Evolutionary conservation across 805 yeast genomes (phyloP), one percentile per base, ranked within the genome.

Genomic region (Ogataea trehalophila): DNA sequence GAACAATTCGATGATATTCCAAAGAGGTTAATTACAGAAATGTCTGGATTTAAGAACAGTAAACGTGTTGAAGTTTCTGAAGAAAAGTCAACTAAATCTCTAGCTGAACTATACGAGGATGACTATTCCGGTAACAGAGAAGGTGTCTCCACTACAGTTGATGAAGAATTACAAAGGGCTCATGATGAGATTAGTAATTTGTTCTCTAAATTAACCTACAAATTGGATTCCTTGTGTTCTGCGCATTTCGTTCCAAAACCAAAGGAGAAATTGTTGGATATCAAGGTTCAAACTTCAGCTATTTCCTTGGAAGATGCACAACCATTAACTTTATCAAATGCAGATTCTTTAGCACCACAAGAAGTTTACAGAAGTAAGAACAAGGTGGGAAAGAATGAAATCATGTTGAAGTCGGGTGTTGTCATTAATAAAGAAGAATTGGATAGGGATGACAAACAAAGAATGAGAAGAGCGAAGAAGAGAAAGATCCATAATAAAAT

Each of bases 281-380:
- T 94, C 61, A 88, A 85, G 63, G 88, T 90, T 36, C 85, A 91
- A 47, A 75, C 87, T 0, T 83, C 96, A 5, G 77, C 96, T 2
- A 84, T 94, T 43, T 62, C 84, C 2, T 87, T 92, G 96, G 99
- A 92, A 69, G 98, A 94, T 61, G 94, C 97, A 1, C 97, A 90
- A 69, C 99, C 99, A 43, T 74, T 88, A 48, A 83, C 90, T 35
- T 74, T 87, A 70, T 80, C 94, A 2, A 71, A 78, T 33, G 87
- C 83, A 20, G 72, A 83, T 14, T 79, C 86, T 42, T 74, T 94
- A 58, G 99, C 99, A 2, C 99, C 99, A 37, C 99, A 92, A 70
- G 99, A 92, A 68, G 75, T 94, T 8, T 94, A 84, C 68, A 79
- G 74, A 62, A 64, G 73, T 7, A 65, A 71, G 67, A 52, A 76